Conservation (phyloP, 1,284 basidiomycete genomes). For the Heimioporus punctisporus region DNA sequence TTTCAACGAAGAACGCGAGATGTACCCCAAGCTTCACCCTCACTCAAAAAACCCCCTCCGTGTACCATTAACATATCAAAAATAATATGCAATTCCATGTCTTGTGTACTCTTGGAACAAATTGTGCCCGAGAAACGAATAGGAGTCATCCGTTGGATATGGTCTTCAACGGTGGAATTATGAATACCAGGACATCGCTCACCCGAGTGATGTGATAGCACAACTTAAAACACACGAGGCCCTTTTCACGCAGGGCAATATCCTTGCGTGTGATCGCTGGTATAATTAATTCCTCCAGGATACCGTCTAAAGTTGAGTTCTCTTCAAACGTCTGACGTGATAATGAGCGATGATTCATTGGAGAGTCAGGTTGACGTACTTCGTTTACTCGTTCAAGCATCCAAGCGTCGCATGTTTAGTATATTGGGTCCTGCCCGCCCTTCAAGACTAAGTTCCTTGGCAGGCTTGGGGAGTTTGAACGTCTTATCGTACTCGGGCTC, state of each 20-base stretch:
- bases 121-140: slow-evolving; percentile 86
- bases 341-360: background rate
- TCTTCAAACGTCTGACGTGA: slow-evolving; percentile 80
- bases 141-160: slow-evolving; percentile 83
- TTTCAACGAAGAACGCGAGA: background rate
- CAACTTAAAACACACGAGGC: slow-evolving; percentile 84
- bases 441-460: slow-evolving; percentile 56
- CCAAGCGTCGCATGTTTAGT: slow-evolving; percentile 84
- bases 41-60: slow-evolving; percentile 74
- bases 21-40: slow-evolving; percentile 52
- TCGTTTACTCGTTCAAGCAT: slow-evolving; percentile 93
- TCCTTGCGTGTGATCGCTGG: slow-evolving; percentile 92
- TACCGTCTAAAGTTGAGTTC: slow-evolving; percentile 92
- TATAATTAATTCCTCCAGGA: slow-evolving; percentile 89
- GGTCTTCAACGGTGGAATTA: background rate
- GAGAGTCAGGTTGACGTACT: slow-evolving; percentile 45
- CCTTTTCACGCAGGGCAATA: slow-evolving; percentile 82
- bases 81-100: slow-evolving; percentile 84
- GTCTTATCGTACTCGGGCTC: background rate
- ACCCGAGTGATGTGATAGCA: slow-evolving; percentile 91
- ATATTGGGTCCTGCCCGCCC: slow-evolving; percentile 63
- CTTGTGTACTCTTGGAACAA: slow-evolving; percentile 78
- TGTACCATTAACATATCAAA: slow-evolving; percentile 95
- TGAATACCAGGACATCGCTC: slow-evolving; percentile 10
- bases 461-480: slow-evolving; percentile 18